Percentiles rank a stretch among this genome's conserved stretches.
Evolutionary conservation across 495 filamentous ascomycete genomes (phyloP).

Genomic region (Neurospora cerealis): DNA sequence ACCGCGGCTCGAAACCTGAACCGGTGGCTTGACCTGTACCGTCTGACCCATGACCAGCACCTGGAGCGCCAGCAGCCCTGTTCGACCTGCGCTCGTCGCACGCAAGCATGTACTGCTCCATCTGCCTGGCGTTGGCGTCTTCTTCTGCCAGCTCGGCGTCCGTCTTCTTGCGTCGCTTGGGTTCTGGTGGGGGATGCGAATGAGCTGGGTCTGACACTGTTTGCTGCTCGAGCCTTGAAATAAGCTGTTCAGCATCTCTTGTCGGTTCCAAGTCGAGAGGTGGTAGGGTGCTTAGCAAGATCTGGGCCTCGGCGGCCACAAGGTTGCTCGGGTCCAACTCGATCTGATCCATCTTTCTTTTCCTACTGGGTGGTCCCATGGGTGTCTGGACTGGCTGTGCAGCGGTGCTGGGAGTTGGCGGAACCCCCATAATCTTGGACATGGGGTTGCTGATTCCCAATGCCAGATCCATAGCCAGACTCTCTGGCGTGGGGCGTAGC

Average conservation of each 20-base stretch:
- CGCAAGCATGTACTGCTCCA: slow-evolving; percentile 85
- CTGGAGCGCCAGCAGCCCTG: slow-evolving; percentile 44
- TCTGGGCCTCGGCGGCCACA: slow-evolving; percentile 60
- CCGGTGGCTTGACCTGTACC: slow-evolving; percentile 65
- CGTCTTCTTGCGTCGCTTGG: slow-evolving; percentile 86
- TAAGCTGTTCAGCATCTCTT: slow-evolving; percentile 52
- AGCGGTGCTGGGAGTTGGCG: slow-evolving; percentile 46
- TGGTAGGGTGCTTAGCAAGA: slow-evolving; percentile 58
- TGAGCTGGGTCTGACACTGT: slow-evolving; percentile 63
- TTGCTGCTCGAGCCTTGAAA: slow-evolving; percentile 51
- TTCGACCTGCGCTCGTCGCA: slow-evolving; percentile 76
- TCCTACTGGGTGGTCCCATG: slow-evolving; percentile 56
- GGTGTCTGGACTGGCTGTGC: slow-evolving; percentile 2
- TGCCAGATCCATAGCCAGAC: slow-evolving; percentile 60
- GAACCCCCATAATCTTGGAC: slow-evolving; percentile 33
- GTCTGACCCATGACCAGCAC: slow-evolving; percentile 50
- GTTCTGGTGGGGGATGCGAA: slow-evolving; percentile 60
- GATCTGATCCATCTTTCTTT: slow-evolving; percentile 57
- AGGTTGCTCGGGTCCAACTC: slow-evolving; percentile 62
- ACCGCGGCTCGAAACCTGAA: slow-evolving; percentile 69
- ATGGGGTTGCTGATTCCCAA: slow-evolving; percentile 65
- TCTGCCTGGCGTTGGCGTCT: slow-evolving; percentile 78
- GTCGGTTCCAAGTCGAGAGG: slow-evolving; percentile 70
- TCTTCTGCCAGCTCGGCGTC: slow-evolving; percentile 90
- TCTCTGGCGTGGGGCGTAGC: slow-evolving; percentile 73